Evolutionary conservation across 805 yeast species (phyloP).

Genomic region (Kodamaea laetipori): DNA sequence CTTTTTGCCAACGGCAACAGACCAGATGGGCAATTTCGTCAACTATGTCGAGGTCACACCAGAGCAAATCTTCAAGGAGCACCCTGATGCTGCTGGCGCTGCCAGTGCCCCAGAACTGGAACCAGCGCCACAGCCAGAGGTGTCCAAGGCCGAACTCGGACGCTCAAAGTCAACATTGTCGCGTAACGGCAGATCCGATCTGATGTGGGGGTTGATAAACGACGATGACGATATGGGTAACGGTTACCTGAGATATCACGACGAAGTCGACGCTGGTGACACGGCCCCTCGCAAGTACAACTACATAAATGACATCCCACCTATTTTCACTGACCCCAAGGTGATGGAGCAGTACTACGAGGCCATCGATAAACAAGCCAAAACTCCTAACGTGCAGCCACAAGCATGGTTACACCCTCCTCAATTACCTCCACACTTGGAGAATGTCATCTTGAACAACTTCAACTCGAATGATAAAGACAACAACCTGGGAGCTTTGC

Average conservation of each 20-base stretch:
- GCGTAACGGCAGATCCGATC: conserved; percentile 48
- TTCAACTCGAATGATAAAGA: conserved; percentile 60
- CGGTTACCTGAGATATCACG: conserved; percentile 77
- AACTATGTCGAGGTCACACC: conserved; percentile 79
- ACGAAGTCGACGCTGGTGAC: conserved; percentile 37
- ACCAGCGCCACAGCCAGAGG: conserved; percentile 11
- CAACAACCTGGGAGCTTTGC: conserved; percentile 84
- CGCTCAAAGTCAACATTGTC: conserved; percentile 29
- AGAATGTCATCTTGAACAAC: conserved; percentile 85
- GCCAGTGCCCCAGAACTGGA: conserved; percentile 5
- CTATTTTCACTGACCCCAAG: conserved; percentile 80
- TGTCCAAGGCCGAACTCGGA: conserved; percentile 17
- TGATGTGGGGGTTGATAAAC: conserved; percentile 61
- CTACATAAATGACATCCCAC: conserved; percentile 73
- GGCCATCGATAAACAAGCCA: conserved; percentile 71
- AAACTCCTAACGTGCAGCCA: conserved; percentile 54
- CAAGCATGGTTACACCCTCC: conserved; percentile 87
- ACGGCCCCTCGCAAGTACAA: conserved; percentile 25
- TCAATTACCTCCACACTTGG: conserved; percentile 94
- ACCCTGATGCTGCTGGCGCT: conserved; percentile 12
- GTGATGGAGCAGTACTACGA: conserved; percentile 85
- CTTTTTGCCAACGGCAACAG: conserved; percentile 93
- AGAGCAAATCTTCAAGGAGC: conserved; percentile 20
- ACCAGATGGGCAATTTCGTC: conserved; percentile 93
- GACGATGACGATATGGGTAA: conserved; percentile 83